phyloP scores from a whole-genome alignment of 768 basidiomycete genomes.

The Scleroderma bovista region DNA sequence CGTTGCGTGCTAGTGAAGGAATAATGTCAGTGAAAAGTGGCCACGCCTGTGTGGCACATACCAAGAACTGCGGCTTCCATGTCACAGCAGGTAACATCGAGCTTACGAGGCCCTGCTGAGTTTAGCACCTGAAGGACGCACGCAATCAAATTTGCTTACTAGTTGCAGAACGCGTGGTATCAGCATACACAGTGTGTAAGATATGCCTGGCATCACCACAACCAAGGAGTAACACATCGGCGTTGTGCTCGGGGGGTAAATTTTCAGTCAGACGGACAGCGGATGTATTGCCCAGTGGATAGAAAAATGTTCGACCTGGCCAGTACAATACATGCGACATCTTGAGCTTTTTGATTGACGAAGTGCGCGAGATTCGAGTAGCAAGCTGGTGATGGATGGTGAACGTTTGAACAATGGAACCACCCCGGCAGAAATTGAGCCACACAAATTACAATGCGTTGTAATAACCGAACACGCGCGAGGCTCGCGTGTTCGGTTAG shows the following conservation, averaged over 20 bases:
- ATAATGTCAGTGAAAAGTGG: background rate
- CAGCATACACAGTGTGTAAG: slow-evolving; percentile 35
- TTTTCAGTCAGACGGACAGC: slow-evolving; percentile 41
- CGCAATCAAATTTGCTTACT: background rate
- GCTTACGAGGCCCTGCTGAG: slow-evolving; percentile 15
- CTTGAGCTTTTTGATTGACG: background rate
- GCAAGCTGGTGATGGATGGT: no score
- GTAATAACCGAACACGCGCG: no score
- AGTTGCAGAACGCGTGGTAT: background rate
- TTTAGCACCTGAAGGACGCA: background rate
- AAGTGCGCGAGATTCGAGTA: no score
- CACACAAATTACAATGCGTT: no score
- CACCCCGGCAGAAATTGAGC: no score
- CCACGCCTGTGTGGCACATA: slow-evolving; percentile 4
- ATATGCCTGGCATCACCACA: slow-evolving; percentile 49
- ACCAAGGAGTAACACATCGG: slow-evolving; percentile 43
- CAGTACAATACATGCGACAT: slow-evolving; percentile 45
- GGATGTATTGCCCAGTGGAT: slow-evolving; percentile 50
- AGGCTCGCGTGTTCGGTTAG: no score
- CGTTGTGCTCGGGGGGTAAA: slow-evolving; percentile 37
- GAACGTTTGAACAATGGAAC: no score
- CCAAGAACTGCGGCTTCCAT: slow-evolving; percentile 25
- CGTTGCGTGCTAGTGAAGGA: slow-evolving; percentile 21
- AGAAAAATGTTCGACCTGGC: slow-evolving; percentile 42
- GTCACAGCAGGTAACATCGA: slow-evolving; percentile 28